Base-by-base conservation (phyloP, 2,329 filamentous ascomycete species). In the Xylariaceae sp. region DNA sequence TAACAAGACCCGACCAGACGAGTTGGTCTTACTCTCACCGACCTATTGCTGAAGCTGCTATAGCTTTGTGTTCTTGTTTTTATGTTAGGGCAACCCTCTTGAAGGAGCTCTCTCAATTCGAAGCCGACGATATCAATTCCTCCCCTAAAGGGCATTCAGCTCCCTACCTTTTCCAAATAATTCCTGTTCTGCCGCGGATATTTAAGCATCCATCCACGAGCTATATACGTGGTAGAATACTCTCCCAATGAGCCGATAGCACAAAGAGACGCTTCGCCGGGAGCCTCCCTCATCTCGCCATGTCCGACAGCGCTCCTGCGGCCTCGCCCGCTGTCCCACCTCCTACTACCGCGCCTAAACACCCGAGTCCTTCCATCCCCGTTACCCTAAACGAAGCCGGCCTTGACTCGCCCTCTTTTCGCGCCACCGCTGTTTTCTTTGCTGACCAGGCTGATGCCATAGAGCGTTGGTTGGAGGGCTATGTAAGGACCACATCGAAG, bases 391-490 rank as follows among this genome's bases (percentile, higher is more conserved):
- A 93, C 75, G 94, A 99, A 81, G 94, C 94, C 44, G 89, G 92
- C 16, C 88, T 97, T 76, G 94, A 99, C 75, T 97, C 92, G 32
- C 94, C 94, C 21, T 95, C 92, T 29, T 97, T 97, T 72, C 91
- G 94, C 61, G 91, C 92, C 40, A 90, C 90, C 18, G 84, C 91
- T 35, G 77, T 88, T 40, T 91, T 97, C 75, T 96, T 96, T 69
- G 82, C 85, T 59, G 94, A 97, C 61, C 93, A 99, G 76, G 84
- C 96, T 66, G 94, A 97, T 61, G 82, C 85, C 50, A 83, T 97
- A 55, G 94, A 97, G 73, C 86, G 84, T 80, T 99, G 94, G 94
- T 88, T 99, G 24, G 92, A 82, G 35, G 76, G 75, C 46, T 84
- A 84, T 60, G 74, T 78, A 41, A 75, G 75, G 58, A 77, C 80